These are phyloP conservation scores for Leccinum disarticulatum DNA, from an alignment of 768 basidiomycete species.

Conservation along the genomic window DNA sequence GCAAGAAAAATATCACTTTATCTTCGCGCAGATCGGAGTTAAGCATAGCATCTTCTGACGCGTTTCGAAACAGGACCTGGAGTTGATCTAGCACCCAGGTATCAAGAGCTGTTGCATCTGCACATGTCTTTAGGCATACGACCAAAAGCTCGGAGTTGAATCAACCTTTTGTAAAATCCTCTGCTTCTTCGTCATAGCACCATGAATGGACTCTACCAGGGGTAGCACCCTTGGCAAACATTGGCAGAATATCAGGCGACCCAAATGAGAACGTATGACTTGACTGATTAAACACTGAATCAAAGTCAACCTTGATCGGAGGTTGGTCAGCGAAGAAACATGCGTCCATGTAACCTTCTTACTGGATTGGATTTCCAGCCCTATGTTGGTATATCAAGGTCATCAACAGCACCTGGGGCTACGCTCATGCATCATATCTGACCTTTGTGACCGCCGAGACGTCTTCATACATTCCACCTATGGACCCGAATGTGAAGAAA, in stretches of 20 bases:
- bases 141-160: neutral
- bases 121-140: neutral
- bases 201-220: constrained; percentile 71
- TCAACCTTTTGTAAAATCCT: constrained; percentile 84
- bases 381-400: constrained; percentile 33
- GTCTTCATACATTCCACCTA: constrained; percentile 88
- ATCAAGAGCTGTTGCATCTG: constrained; percentile 77
- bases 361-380: constrained; percentile 89
- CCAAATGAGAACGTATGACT: constrained; percentile 79
- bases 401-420: constrained; percentile 6
- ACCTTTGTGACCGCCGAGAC: constrained; percentile 86
- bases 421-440: constrained; percentile 16
- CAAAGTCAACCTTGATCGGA: constrained; percentile 61
- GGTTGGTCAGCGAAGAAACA: constrained; percentile 1
- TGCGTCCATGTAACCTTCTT: neutral
- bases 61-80: constrained; percentile 58
- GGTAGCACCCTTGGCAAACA: constrained; percentile 77
- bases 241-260: constrained; percentile 85
- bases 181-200: constrained; percentile 73
- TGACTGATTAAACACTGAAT: constrained; percentile 86
- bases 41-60: constrained; percentile 51
- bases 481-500: constrained; percentile 4
- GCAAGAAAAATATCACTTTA: constrained; percentile 77
- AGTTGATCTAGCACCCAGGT: constrained; percentile 78
- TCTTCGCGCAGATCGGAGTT: constrained; percentile 51